These are phyloP conservation scores for Hypoxylon trugodes DNA, from an alignment of 495 filamentous ascomycete species.

Conservation along the genomic window DNA sequence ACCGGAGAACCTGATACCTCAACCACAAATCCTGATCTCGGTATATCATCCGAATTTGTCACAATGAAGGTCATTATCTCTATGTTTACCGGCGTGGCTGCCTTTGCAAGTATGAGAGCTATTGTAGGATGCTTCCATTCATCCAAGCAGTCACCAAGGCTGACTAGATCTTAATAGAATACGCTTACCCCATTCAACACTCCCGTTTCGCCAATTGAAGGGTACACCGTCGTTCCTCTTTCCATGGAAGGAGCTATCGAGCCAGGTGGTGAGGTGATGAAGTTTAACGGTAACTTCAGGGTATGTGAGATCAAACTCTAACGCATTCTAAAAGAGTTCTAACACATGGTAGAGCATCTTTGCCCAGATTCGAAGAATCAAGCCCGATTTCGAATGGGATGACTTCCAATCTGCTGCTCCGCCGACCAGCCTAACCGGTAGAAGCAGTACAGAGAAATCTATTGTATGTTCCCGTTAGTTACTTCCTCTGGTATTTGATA, in stretches of 20 bases:
- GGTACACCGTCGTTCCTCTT: constrained; percentile 25
- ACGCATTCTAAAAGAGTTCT: background rate
- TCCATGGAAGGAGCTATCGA: constrained; percentile 24
- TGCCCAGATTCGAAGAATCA: constrained; percentile 22
- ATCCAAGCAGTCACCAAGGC: background rate
- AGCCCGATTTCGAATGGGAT: constrained; percentile 23
- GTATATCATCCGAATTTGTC: no score
- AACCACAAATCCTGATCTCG: no score
- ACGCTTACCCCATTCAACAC: background rate
- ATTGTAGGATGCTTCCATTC: background rate
- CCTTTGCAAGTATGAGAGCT: background rate
- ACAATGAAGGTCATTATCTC: constrained; percentile 18
- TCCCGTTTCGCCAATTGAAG: background rate
- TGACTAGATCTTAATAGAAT: background rate
- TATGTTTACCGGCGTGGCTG: background rate
- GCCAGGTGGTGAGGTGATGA: constrained; percentile 19
- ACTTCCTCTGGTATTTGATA: background rate
- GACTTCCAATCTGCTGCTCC: constrained; percentile 7
- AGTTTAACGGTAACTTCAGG: constrained; percentile 25
- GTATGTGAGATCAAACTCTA: background rate
- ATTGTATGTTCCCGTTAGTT: background rate
- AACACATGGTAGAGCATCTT: constrained; percentile 6
- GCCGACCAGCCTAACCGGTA: background rate
- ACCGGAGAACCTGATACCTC: no score
- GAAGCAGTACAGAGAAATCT: constrained; percentile 16